Conservation (phyloP, 148 eudicot species). For the Polygonum maritimum region DNA sequence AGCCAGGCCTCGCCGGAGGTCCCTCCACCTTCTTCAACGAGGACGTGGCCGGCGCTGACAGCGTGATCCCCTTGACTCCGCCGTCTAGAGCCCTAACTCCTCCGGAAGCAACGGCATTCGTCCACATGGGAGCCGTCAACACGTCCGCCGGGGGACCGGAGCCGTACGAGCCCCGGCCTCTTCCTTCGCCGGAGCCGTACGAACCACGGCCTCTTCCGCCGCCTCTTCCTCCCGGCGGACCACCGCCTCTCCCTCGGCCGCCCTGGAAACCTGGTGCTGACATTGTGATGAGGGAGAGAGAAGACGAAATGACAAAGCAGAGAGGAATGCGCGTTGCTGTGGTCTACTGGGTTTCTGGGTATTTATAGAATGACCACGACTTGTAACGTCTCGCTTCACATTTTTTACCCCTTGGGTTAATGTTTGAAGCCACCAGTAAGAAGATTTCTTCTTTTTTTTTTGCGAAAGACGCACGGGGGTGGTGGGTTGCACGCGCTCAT, state of each 20-base stretch:
- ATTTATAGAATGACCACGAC: neutral
- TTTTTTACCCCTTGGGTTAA: neutral
- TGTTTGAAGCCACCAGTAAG: neutral
- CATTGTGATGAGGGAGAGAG: constrained; percentile 13
- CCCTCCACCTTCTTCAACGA: constrained; percentile 25
- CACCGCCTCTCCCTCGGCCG: constrained; percentile 17
- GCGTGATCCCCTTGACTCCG: neutral
- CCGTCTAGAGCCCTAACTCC: neutral
- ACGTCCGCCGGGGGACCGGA: constrained; percentile 10
- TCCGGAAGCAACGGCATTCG: neutral
- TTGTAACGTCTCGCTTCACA: neutral
- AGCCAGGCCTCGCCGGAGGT: constrained; percentile 53
- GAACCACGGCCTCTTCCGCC: no score
- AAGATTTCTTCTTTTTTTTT: neutral
- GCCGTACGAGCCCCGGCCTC: neutral
- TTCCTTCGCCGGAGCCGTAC: neutral
- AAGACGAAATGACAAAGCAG: neutral
- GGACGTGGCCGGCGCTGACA: constrained; percentile 19
- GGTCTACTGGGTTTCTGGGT: neutral
- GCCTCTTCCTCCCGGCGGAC: constrained; percentile 17
- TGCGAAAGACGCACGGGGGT: no score
- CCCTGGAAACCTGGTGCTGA: constrained; percentile 10
- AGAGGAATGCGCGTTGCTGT: neutral
- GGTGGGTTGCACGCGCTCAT: no score
- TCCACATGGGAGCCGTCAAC: constrained; percentile 10